Conservation (phyloP, 768 basidiomycete species). For the Boletus rubropictus region DNA sequence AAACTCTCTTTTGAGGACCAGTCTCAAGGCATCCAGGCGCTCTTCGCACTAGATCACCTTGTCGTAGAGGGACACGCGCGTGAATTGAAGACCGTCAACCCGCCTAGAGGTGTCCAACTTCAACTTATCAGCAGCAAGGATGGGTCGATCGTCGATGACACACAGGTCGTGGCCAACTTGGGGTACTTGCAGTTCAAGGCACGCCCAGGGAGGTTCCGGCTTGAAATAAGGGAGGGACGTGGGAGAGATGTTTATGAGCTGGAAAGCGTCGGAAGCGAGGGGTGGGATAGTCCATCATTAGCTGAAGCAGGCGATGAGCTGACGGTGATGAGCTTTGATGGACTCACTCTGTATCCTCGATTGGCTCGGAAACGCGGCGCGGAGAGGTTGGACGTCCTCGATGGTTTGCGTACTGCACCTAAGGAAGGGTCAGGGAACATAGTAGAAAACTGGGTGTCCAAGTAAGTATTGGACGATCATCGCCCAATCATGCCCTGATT, state of each 20-base stretch:
- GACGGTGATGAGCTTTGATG: slow-evolving; percentile 84
- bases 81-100: slow-evolving; percentile 54
- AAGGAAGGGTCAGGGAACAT: slow-evolving; percentile 34
- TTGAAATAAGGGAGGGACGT: slow-evolving; percentile 78
- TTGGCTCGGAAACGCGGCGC: slow-evolving; percentile 65
- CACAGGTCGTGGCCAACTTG: slow-evolving; percentile 88
- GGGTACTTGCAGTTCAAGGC: slow-evolving; percentile 97
- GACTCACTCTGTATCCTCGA: slow-evolving; percentile 81
- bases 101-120: slow-evolving; percentile 89
- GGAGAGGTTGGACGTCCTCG: slow-evolving; percentile 78
- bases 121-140: slow-evolving; percentile 55
- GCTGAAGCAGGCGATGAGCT: slow-evolving; percentile 67
- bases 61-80: slow-evolving; percentile 94
- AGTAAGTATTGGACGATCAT: slow-evolving; percentile 34
- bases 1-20: slow-evolving; percentile 54
- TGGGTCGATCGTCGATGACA: slow-evolving; percentile 61
- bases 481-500: slow-evolving; percentile 1
- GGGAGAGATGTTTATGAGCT: slow-evolving; percentile 76
- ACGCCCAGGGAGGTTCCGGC: slow-evolving; percentile 78
- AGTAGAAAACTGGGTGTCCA: slow-evolving; percentile 44
- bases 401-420: slow-evolving; percentile 34
- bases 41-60: slow-evolving; percentile 86
- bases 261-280: slow-evolving; percentile 83
- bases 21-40: slow-evolving; percentile 53
- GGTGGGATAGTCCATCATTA: slow-evolving; percentile 77